These are phyloP conservation scores for Skeletonema marinoi DNA, from an alignment of 108 stramenopile genomes.

Conservation along the genomic window DNA sequence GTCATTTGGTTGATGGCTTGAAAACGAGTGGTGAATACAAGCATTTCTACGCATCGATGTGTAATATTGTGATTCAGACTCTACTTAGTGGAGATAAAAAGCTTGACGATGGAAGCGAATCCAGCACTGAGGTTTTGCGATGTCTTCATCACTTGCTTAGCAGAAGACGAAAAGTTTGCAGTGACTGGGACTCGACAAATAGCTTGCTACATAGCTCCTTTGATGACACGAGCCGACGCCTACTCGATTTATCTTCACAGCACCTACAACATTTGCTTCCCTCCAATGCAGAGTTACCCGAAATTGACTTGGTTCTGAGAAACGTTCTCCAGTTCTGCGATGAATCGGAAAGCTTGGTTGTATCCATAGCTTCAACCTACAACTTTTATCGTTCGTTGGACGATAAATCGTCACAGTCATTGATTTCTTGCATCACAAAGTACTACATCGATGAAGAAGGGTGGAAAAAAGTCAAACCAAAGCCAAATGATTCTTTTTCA, in stretches of 20 bases:
- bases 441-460: not conserved
- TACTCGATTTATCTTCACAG: constrained; percentile 25
- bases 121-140: not conserved
- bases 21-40: not conserved
- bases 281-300: constrained; percentile 6
- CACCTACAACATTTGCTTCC: constrained; percentile 20
- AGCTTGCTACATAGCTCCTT: not conserved
- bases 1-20: not conserved
- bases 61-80: constrained; percentile 21
- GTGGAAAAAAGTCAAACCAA: constrained; percentile 9
- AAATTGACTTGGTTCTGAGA: constrained; percentile 18
- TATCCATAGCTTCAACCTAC: constrained; percentile 1
- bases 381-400: constrained; percentile 24
- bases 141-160: not conserved
- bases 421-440: constrained; percentile 20
- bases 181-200: not conserved
- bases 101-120: not conserved
- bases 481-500: constrained; percentile 1
- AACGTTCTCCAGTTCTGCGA: constrained; percentile 18
- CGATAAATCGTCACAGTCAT: constrained; percentile 22
- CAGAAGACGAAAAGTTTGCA: not conserved
- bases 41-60: constrained; percentile 5
- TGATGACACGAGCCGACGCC: not conserved
- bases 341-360: not conserved
- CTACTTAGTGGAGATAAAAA: constrained; percentile 3